Evolutionary conservation across 2,329 filamentous ascomycete genomes (phyloP), one percentile per base, ranked within the genome.

Genomic region (Trichoderma atrobrunneum): DNA sequence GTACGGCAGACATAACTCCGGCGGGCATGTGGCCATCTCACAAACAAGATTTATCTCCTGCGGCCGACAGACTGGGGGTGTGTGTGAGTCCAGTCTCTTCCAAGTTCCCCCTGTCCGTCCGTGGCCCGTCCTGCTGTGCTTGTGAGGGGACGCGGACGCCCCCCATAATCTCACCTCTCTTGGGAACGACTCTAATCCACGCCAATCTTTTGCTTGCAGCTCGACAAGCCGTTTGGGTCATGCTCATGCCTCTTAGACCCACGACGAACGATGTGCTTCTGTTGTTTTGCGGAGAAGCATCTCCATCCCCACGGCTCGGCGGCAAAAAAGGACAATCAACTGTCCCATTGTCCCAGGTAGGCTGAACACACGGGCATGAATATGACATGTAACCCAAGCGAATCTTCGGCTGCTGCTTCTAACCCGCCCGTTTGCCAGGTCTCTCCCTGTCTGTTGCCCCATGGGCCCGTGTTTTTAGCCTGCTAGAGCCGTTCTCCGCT

Each of bases 91-190:
- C 10, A 5, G 11, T 51, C 14, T 39, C 36, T 39, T 18, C 34
- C 39, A 16, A 18, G 32, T 61, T 26, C 66, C 66, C 43, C 66
- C 56, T 69, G 66, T 43, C 65, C 36, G 36, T 39, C 57, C 36
- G 56, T 14, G 66, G 39, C 34, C 34, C 54, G 36, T 51, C 66
- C 60, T 60, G 30, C 36, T 39, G 39, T 39, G 39, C 39, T 69
- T 57, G 54, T 61, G 43, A 69, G 66, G 56, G 56, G 26, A 28
- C 28, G 34, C 18, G 34, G 54, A 48, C 43, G 16, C 48, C 48
- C 5, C 54, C 66, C 66, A 69, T 61, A 61, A 61, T 69, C 66
- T 69, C 56, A 61, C 56, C 32, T 43, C 54, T 69, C n/a, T 51
- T 43, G 16, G 48, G 48, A 36, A 60, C 57, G 36, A 69, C 18